A percentile compares a stretch with the other conserved stretches of the same genome.
Evolutionary conservation across 2,329 filamentous ascomycete species (phyloP).

Genomic region (Alternaria arbusti): DNA sequence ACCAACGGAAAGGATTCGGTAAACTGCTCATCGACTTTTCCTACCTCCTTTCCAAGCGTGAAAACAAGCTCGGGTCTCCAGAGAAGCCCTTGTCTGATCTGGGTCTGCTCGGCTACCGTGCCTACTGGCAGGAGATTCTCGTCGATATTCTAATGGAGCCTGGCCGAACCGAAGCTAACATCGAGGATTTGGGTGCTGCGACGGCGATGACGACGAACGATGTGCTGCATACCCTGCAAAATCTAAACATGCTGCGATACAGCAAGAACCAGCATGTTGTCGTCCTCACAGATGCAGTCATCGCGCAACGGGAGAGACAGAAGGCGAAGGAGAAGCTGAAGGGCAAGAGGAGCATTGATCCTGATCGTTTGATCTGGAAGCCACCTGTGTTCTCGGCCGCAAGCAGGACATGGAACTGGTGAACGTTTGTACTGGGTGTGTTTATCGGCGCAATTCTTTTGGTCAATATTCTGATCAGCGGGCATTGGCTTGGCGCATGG

Average conservation of each 20-base stretch:
- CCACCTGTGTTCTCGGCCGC: conserved; percentile 92
- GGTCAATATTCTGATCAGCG: neutral
- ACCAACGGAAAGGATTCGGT: conserved; percentile 93
- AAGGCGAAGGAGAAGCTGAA: conserved; percentile 82
- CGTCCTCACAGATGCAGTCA: conserved; percentile 82
- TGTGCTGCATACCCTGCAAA: conserved; percentile 92
- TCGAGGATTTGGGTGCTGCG: conserved; percentile 79
- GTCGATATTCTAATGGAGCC: conserved; percentile 78
- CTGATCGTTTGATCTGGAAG: conserved; percentile 87
- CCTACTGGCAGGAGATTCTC: conserved; percentile 97
- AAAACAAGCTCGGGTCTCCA: conserved; percentile 92
- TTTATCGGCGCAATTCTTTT: neutral
- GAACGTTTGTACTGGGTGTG: neutral
- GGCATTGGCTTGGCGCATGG: neutral
- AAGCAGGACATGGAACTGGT: conserved; percentile 96
- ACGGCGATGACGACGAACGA: conserved; percentile 98
- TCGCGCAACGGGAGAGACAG: conserved; percentile 71
- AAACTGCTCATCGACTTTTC: conserved; percentile 95
- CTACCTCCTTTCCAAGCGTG: conserved; percentile 94
- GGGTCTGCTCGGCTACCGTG: conserved; percentile 89
- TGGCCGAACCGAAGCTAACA: conserved; percentile 73
- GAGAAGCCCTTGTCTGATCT: conserved; percentile 96
- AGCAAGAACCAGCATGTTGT: conserved; percentile 97
- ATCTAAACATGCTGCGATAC: conserved; percentile 93
- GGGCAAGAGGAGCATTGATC: conserved; percentile 76